Conservation (phyloP, 495 filamentous ascomycete genomes). For the Usnea hakonensis region DNA sequence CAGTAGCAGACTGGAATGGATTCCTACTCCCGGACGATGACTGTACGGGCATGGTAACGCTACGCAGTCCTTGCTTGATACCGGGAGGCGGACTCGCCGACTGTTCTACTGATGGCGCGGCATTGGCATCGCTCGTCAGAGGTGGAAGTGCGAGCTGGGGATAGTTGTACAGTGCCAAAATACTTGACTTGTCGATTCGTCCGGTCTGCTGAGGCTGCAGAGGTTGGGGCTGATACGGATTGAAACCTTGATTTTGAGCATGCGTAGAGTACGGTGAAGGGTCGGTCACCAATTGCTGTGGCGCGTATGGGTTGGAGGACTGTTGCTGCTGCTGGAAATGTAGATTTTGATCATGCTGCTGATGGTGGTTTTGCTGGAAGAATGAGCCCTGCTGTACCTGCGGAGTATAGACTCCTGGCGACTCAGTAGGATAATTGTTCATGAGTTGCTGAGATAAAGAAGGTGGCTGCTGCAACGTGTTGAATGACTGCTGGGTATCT, state of each 20-base stretch:
- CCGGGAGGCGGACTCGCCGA: slow-evolving; percentile 18
- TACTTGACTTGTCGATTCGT: slow-evolving; percentile 68
- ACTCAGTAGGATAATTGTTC: slow-evolving; percentile 18
- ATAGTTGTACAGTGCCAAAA: slow-evolving; percentile 80
- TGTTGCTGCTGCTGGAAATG: slow-evolving; percentile 28
- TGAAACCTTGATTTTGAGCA: slow-evolving; percentile 22
- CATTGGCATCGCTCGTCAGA: slow-evolving; percentile 29
- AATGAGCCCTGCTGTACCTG: slow-evolving; percentile 33
- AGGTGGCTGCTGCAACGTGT: slow-evolving; percentile 34
- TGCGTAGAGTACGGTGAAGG: slow-evolving; percentile 27
- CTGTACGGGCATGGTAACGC: slow-evolving; percentile 31
- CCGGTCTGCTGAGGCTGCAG: slow-evolving; percentile 38
- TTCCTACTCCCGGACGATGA: slow-evolving; percentile 30
- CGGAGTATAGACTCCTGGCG: slow-evolving; percentile 32
- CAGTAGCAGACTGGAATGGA: slow-evolving; percentile 28
- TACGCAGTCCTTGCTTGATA: slow-evolving; percentile 23
- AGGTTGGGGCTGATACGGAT: slow-evolving; percentile 33
- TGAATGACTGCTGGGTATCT: slow-evolving; percentile 10
- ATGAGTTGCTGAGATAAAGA: slow-evolving; percentile 41
- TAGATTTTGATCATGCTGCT: slow-evolving; percentile 28
- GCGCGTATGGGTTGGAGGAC: slow-evolving; percentile 23
- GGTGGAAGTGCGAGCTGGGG: slow-evolving; percentile 58
- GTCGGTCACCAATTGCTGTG: slow-evolving; percentile 30
- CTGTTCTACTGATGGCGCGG: slow-evolving; percentile 26
- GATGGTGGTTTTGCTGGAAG: slow-evolving; percentile 27